Conservation (phyloP, 768 basidiomycete species). For the Pleurotus cornucopiae region DNA sequence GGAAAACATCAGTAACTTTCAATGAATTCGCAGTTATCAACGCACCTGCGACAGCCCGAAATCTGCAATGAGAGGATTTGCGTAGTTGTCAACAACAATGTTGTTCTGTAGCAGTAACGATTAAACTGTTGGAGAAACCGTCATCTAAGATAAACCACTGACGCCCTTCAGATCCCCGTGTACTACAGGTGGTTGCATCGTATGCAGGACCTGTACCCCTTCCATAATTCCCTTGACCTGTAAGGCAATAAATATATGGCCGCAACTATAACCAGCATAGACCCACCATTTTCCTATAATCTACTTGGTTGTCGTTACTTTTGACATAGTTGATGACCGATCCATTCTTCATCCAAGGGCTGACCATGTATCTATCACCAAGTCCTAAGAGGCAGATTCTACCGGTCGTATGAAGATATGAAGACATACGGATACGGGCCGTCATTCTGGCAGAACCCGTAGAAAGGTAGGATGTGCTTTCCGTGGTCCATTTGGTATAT, state of each 20-base stretch:
- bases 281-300: conserved; percentile 40
- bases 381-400: conserved; percentile 1
- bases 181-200: conserved; percentile 44
- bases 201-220: conserved; percentile 46
- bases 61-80: conserved; percentile 49
- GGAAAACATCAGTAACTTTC: too few species aligned
- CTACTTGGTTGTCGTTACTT: conserved; percentile 26
- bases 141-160: conserved; percentile 9
- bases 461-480: conserved; percentile 51
- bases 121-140: background rate
- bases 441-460: conserved; percentile 52
- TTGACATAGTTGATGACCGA: conserved; percentile 45
- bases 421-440: conserved; percentile 49
- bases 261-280: too few species aligned
- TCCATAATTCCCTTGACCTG: conserved; percentile 43
- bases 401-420: background rate
- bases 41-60: conserved; percentile 53
- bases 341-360: conserved; percentile 54
- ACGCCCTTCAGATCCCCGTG: conserved; percentile 56
- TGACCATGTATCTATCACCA: conserved; percentile 45
- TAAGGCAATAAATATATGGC: too few species aligned
- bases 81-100: conserved; percentile 38
- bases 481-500: conserved; percentile 38
- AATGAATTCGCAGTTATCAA: too few species aligned
- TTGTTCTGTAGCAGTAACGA: conserved; percentile 31